Evolutionary conservation across 768 basidiomycete species (phyloP).

Genomic region (Kwoniella sp.): DNA sequence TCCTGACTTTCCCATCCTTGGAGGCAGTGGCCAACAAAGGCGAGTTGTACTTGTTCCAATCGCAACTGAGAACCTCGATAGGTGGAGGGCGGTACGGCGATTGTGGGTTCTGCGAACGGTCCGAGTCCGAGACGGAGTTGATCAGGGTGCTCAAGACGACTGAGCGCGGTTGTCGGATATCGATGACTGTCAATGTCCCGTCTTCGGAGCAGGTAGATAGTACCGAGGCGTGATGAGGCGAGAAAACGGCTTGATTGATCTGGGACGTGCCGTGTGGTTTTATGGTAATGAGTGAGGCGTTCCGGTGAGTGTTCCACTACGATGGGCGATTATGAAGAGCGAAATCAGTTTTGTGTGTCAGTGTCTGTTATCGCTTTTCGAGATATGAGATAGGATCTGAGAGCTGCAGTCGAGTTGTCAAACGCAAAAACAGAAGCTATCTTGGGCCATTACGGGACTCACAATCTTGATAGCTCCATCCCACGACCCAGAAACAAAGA

Average conservation of each 20-base stretch:
- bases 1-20: conserved; percentile 32
- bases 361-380: too few species aligned
- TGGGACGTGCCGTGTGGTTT: conserved; percentile 72
- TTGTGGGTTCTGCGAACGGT: neutral
- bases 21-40: conserved; percentile 29
- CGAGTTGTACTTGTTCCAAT: conserved; percentile 53
- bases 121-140: neutral
- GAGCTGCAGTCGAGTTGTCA: too few species aligned
- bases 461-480: conserved; percentile 88
- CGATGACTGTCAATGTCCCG: neutral
- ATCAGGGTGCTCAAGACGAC: neutral
- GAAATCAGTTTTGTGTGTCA: too few species aligned
- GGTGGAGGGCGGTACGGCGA: neutral
- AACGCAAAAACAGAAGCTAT: neutral
- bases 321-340: neutral
- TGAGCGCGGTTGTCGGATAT: neutral
- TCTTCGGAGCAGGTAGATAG: neutral
- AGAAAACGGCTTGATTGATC: conserved; percentile 88
- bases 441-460: conserved; percentile 53
- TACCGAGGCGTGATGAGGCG: conserved; percentile 78
- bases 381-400: too few species aligned
- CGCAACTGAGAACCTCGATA: conserved; percentile 38
- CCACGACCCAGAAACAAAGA: conserved; percentile 61
- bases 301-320: conserved; percentile 85
- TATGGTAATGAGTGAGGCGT: conserved; percentile 76